These are phyloP conservation scores for Populus euphratica DNA, from an alignment of 345 rosid genomes.

Conservation along the genomic window DNA sequence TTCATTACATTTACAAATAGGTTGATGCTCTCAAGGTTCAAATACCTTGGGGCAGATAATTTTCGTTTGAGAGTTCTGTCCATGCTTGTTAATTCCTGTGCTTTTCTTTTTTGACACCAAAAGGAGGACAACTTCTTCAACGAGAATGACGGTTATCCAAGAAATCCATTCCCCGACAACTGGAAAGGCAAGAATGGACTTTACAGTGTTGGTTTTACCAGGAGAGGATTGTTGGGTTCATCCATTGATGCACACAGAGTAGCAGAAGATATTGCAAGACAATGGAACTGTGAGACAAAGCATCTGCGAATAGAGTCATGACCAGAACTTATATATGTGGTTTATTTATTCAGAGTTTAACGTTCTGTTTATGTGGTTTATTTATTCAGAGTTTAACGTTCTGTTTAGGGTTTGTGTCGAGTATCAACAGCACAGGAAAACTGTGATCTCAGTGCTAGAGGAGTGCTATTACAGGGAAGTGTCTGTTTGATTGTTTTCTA, in stretches of 20 bases:
- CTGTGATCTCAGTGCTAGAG: not conserved
- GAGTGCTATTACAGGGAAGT: not conserved
- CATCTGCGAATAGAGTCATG: constrained; percentile 6
- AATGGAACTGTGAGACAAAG: constrained; percentile 27
- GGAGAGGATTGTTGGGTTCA: constrained; percentile 28
- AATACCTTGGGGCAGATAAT: not conserved
- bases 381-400: not conserved
- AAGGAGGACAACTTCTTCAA: constrained; percentile 27
- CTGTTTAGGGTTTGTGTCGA: not conserved
- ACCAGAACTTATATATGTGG: not conserved
- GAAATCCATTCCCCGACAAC: constrained; percentile 22
- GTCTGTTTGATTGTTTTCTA: not conserved
- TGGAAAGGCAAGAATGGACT: constrained; percentile 39
- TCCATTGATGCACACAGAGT: constrained; percentile 33
- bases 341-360: not conserved
- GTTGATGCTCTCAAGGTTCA: no score
- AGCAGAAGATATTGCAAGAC: constrained; percentile 26
- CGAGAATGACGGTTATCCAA: constrained; percentile 17
- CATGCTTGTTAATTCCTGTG: not conserved
- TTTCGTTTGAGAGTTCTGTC: not conserved
- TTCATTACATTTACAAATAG: not conserved
- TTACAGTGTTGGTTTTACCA: constrained; percentile 30
- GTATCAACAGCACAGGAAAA: not conserved
- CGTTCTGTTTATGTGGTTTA: not conserved
- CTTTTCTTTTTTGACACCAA: not conserved